Evolutionary conservation across 1,284 basidiomycete genomes (phyloP).

Genomic region (Cutaneotrichosporon cutaneum): DNA sequence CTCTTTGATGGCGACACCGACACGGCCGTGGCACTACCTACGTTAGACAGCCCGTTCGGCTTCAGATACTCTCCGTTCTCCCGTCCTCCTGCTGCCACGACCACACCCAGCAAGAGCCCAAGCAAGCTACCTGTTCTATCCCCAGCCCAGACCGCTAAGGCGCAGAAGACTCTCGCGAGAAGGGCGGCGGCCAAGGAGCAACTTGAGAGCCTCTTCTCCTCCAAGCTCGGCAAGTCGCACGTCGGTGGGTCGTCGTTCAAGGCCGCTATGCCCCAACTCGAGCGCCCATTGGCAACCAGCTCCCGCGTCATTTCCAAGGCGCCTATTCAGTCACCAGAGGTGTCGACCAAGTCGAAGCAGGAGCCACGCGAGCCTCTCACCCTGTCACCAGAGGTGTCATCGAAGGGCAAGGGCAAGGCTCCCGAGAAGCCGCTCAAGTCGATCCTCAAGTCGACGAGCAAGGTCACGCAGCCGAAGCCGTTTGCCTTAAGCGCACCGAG

Average conservation of each 20-base stretch:
- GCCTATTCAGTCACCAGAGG: background rate
- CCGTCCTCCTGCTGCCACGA: background rate
- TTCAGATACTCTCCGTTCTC: background rate
- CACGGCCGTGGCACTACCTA: conserved; percentile 5
- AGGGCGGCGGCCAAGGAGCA: conserved; percentile 1
- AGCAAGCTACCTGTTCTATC: background rate
- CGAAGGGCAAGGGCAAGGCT: background rate
- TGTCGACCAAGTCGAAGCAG: background rate
- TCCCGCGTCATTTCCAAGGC: background rate
- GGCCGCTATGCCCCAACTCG: too few species aligned
- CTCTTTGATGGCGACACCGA: background rate
- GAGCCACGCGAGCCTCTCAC: background rate
- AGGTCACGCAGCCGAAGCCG: background rate
- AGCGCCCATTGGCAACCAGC: background rate
- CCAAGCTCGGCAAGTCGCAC: background rate
- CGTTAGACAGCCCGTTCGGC: conserved; percentile 13
- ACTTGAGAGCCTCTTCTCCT: conserved; percentile 3
- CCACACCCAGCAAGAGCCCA: background rate
- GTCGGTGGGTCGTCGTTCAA: background rate
- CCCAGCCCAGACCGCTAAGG: background rate
- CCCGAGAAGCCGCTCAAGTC: background rate
- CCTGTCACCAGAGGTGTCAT: background rate
- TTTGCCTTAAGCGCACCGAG: background rate
- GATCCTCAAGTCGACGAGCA: conserved; percentile 2
- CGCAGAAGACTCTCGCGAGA: background rate